Percentiles rank a stretch among this genome's conserved stretches.
phyloP scores from a whole-genome alignment of 1,284 basidiomycete species.

The Anthracocystis setariae region DNA sequence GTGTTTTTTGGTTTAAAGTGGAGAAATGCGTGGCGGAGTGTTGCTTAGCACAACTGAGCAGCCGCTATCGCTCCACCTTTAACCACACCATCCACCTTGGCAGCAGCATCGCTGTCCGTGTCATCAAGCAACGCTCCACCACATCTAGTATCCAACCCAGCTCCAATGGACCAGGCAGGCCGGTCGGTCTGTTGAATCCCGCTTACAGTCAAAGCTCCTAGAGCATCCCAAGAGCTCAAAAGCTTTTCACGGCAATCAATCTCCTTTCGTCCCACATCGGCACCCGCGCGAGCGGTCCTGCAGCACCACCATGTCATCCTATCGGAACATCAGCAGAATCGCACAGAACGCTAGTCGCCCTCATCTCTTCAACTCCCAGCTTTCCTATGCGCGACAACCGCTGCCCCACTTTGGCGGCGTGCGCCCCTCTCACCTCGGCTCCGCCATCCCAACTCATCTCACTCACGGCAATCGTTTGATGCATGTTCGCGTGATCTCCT shows the following conservation, averaged over 20 bases:
- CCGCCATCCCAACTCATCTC: slow-evolving; percentile 7
- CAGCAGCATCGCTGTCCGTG: background rate
- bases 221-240: background rate
- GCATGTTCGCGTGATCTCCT: slow-evolving; percentile 63
- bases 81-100: background rate
- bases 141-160: background rate
- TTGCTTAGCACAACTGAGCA: background rate
- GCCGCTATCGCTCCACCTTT: background rate
- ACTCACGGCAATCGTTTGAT: slow-evolving; percentile 47
- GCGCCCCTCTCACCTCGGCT: slow-evolving; percentile 20
- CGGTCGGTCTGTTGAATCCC: background rate
- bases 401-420: slow-evolving; percentile 19
- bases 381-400: slow-evolving; percentile 10
- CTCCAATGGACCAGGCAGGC: slow-evolving; percentile 1
- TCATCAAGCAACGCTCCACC: no score
- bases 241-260: background rate
- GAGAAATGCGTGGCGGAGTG: background rate
- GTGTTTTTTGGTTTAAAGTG: background rate
- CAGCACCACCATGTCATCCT: slow-evolving; percentile 18
- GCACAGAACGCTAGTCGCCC: slow-evolving; percentile 14
- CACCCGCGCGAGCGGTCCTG: background rate
- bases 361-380: background rate
- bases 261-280: background rate
- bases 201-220: background rate
- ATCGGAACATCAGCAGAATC: slow-evolving; percentile 15